Percentiles rank a stretch among this genome's conserved stretches.
Evolutionary conservation across 2,329 filamentous ascomycete genomes (phyloP).

Genomic region (Atkinsonella texensis): DNA sequence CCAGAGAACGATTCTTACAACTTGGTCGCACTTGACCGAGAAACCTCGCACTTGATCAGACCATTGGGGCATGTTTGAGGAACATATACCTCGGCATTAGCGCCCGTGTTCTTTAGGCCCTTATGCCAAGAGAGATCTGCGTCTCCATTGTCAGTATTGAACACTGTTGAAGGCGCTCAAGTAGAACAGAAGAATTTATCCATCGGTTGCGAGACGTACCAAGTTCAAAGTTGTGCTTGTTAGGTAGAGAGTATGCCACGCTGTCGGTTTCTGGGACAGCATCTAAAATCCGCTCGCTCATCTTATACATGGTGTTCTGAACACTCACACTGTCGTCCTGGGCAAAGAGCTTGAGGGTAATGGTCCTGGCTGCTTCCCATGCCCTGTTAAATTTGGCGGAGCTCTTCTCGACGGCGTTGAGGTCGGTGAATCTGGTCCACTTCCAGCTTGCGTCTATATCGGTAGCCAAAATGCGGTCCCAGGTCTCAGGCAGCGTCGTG

Average conservation of each 20-base stretch:
- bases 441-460: constrained; percentile 80
- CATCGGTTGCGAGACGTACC: constrained; percentile 39
- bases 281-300: constrained; percentile 77
- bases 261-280: constrained; percentile 57
- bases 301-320: constrained; percentile 98
- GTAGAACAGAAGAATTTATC: not conserved
- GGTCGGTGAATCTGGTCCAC: constrained; percentile 60
- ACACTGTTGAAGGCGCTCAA: not conserved
- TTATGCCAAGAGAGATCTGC: constrained; percentile 94
- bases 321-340: constrained; percentile 85
- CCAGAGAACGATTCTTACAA: not conserved
- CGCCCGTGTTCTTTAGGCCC: constrained; percentile 84
- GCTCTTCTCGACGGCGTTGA: constrained; percentile 55
- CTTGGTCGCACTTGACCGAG: constrained; percentile 30
- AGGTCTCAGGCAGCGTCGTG: constrained; percentile 80
- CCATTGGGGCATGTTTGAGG: constrained; percentile 91
- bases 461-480: constrained; percentile 91
- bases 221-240: constrained; percentile 98
- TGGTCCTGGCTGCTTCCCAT: constrained; percentile 63
- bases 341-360: constrained; percentile 87
- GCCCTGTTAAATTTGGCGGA: constrained; percentile 63
- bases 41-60: constrained; percentile 86
- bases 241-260: constrained; percentile 78
- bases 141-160: constrained; percentile 2
- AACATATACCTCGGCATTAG: constrained; percentile 89